phyloP scores from a whole-genome alignment of 768 basidiomycete genomes.

The Boletus eberwhitei region DNA sequence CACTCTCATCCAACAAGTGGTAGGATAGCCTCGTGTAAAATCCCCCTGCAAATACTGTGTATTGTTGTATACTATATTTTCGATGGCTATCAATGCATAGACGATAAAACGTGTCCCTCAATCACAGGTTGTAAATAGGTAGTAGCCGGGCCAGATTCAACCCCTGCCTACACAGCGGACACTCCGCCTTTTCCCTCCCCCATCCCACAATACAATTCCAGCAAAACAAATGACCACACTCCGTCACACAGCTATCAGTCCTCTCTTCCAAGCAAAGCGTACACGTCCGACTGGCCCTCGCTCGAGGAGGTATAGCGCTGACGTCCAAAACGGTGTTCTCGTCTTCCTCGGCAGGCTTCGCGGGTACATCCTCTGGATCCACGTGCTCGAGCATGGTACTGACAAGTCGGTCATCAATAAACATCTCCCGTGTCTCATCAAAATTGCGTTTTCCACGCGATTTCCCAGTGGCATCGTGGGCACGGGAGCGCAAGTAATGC shows the following conservation, averaged over 20 bases:
- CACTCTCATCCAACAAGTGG: conserved; percentile 85
- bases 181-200: conserved; percentile 89
- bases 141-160: conserved; percentile 65
- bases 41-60: neutral
- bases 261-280: conserved; percentile 85
- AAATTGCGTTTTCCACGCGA: conserved; percentile 34
- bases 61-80: conserved; percentile 22
- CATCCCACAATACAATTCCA: conserved; percentile 89
- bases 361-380: conserved; percentile 51
- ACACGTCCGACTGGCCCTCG: conserved; percentile 64
- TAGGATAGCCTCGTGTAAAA: conserved; percentile 26
- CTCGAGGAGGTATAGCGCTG: conserved; percentile 45
- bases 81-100: conserved; percentile 2
- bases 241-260: conserved; percentile 77
- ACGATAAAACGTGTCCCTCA: neutral
- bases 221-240: conserved; percentile 88
- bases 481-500: conserved; percentile 38
- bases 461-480: conserved; percentile 23
- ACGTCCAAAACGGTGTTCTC: conserved; percentile 65
- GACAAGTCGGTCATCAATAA: conserved; percentile 60
- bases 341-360: conserved; percentile 65
- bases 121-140: conserved; percentile 81
- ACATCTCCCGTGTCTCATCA: conserved; percentile 36
- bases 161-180: conserved; percentile 81
- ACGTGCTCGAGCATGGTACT: conserved; percentile 50